phyloP scores from a whole-genome alignment of 805 yeast genomes.

The Dipodascopsis tothii region DNA sequence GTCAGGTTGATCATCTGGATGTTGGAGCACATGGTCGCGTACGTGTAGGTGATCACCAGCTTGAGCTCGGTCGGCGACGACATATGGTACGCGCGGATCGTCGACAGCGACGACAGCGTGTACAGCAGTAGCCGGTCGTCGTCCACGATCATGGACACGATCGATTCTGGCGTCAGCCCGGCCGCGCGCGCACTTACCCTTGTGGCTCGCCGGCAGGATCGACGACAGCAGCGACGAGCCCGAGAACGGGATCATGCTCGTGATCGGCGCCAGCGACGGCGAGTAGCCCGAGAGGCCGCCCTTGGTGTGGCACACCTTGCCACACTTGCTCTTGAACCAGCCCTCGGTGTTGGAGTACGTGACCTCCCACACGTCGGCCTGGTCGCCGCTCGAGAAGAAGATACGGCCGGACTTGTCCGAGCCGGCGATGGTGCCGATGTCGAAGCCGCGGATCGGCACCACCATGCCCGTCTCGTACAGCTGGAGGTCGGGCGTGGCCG shows the following conservation, averaged over 20 bases:
- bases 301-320: constrained; percentile 74
- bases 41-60: constrained; percentile 28
- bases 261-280: constrained; percentile 32
- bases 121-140: constrained; percentile 70
- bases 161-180: constrained; percentile 47
- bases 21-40: constrained; percentile 27
- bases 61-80: constrained; percentile 36
- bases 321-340: constrained; percentile 79
- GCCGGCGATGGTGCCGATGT: constrained; percentile 54
- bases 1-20: constrained; percentile 28
- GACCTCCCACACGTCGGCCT: constrained; percentile 75
- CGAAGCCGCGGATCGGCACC: constrained; percentile 66
- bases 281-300: constrained; percentile 48
- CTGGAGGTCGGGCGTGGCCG: constrained; percentile 46
- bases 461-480: constrained; percentile 77
- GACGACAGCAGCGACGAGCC: constrained; percentile 3
- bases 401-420: constrained; percentile 66
- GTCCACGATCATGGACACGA: constrained; percentile 65
- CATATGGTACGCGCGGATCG: constrained; percentile 70
- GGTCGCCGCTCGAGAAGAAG: constrained; percentile 77
- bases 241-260: constrained; percentile 12
- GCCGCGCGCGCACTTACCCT: constrained; percentile 35
- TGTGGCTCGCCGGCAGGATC: constrained; percentile 2
- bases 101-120: constrained; percentile 72
- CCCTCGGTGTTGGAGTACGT: constrained; percentile 74